Conservation (phyloP, 441 rosid genomes). For the Breynia disticha region DNA sequence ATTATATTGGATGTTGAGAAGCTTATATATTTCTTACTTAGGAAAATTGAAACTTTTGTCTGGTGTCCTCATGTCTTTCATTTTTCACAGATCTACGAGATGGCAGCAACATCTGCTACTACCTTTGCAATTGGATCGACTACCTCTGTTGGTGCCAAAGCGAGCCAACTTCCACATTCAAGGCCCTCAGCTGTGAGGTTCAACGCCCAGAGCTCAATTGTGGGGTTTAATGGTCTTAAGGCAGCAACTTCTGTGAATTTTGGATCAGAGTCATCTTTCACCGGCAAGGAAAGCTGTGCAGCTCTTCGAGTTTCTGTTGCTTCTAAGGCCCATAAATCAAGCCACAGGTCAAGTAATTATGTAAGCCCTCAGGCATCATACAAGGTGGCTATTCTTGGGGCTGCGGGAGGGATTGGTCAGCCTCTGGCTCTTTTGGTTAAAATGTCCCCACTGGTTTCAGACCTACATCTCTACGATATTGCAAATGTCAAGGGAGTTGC, state of each 20-base stretch:
- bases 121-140: conserved; percentile 49
- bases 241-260: conserved; percentile 37
- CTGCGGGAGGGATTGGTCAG: conserved; percentile 96
- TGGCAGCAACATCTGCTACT: conserved; percentile 75
- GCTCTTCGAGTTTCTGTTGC: conserved; percentile 38
- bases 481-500: conserved; percentile 97
- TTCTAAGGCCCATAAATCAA: conserved; percentile 27
- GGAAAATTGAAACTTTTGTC: background rate
- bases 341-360: conserved; percentile 25
- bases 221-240: conserved; percentile 58
- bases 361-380: conserved; percentile 59
- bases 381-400: conserved; percentile 95
- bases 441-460: conserved; percentile 89
- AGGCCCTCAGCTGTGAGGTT: conserved; percentile 32
- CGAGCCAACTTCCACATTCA: conserved; percentile 28
- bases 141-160: conserved; percentile 38
- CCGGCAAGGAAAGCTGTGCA: conserved; percentile 43
- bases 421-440: conserved; percentile 78
- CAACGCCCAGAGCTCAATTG: conserved; percentile 26
- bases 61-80: background rate
- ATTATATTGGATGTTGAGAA: background rate
- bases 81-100: conserved; percentile 19
- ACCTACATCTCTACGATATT: conserved; percentile 79
- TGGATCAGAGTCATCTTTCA: conserved; percentile 44
- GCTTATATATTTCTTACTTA: background rate